These are phyloP conservation scores for Scalesia atractyloides DNA, from an alignment of 129 eudicot genomes.

Conservation along the genomic window DNA sequence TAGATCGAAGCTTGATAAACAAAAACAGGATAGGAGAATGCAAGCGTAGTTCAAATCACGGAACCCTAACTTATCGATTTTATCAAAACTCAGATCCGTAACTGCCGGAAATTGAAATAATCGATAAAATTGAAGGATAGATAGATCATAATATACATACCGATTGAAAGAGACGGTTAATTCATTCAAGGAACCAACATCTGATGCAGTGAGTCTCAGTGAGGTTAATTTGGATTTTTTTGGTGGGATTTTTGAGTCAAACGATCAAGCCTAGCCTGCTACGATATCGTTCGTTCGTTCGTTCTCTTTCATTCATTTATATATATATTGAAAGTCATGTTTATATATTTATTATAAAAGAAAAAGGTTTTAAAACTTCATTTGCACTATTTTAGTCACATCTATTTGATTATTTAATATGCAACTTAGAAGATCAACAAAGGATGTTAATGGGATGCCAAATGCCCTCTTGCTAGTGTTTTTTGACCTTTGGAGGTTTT, in stretches of 20 bases:
- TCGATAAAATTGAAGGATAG: constrained; percentile 1
- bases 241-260: constrained; percentile 45
- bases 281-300: no score
- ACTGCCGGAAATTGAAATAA: constrained; percentile 10
- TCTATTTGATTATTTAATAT: no score
- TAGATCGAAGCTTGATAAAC: background rate
- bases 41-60: constrained; percentile 12
- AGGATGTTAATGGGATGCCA: no score
- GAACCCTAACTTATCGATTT: constrained; percentile 21
- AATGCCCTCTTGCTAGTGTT: no score
- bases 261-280: constrained; percentile 34
- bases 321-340: background rate
- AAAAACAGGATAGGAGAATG: constrained; percentile 7
- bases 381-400: no score
- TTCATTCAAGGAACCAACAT: constrained; percentile 14
- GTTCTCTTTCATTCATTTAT: background rate
- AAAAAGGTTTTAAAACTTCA: no score
- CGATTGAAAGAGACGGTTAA: background rate
- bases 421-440: no score
- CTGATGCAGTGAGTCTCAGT: constrained; percentile 6
- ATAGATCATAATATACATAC: constrained; percentile 20
- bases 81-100: constrained; percentile 27
- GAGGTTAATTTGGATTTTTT: constrained; percentile 13
- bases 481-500: no score
- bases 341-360: background rate